Evolutionary conservation across 306 rosid species (phyloP).

Genomic region (Prosopis cineraria): DNA sequence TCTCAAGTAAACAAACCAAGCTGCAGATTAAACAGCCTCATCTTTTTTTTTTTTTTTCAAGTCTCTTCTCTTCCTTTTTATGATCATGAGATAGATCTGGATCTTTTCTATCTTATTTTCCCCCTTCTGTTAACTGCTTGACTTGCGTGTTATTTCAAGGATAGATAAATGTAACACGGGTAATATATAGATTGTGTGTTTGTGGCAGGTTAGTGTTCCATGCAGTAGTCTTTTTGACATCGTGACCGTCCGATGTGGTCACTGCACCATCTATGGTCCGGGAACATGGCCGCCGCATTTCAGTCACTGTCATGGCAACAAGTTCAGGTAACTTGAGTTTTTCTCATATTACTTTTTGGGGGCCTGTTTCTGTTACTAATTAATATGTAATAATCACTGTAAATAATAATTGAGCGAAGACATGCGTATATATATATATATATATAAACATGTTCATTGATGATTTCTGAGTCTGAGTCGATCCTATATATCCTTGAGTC

Average conservation of each 20-base stretch:
- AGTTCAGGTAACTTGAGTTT: conserved; percentile 55
- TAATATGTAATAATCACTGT: neutral
- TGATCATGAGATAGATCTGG: neutral
- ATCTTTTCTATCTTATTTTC: neutral
- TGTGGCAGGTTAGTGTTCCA: conserved; percentile 96
- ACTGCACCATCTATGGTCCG: conserved; percentile 97
- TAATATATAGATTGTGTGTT: neutral
- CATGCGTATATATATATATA: too few species aligned
- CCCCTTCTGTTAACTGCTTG: neutral
- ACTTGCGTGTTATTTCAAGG: too few species aligned
- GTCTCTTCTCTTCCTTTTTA: neutral
- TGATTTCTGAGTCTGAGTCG: conserved; percentile 41
- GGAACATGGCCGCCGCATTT: conserved; percentile 98
- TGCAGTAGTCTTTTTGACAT: conserved; percentile 86
- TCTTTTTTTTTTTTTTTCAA: neutral
- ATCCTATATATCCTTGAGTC: too few species aligned
- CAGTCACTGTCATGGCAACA: conserved; percentile 93
- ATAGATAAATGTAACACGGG: too few species aligned
- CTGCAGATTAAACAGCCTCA: neutral
- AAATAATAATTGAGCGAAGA: too few species aligned
- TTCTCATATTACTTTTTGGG: conserved; percentile 38
- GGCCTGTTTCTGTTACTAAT: neutral
- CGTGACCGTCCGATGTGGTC: conserved; percentile 99
- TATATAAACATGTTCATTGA: neutral
- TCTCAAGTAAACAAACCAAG: neutral